A percentile compares a stretch with the other conserved stretches of the same genome.
phyloP scores from a whole-genome alignment of 176 grass and related monocot genomes.

The Zoysia japonica region DNA sequence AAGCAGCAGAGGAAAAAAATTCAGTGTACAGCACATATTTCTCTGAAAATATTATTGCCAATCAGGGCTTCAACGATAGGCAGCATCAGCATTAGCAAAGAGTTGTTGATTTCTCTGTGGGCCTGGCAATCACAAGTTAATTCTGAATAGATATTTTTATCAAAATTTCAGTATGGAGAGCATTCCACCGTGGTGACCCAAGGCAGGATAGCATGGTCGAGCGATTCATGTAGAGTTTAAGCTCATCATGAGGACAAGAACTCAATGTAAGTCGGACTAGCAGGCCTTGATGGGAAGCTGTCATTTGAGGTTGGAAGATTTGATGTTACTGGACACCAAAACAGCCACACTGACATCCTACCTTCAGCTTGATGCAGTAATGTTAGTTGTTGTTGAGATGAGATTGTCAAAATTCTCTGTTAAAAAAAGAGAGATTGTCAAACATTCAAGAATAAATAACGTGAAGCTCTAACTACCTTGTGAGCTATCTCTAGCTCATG shows the following conservation, averaged over 20 bases:
- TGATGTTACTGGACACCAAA: constrained; percentile 36
- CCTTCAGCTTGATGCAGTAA: constrained; percentile 22
- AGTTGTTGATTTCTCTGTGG: constrained; percentile 24
- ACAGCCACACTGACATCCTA: constrained; percentile 16
- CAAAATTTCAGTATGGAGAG: not conserved
- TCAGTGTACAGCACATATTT: constrained; percentile 12
- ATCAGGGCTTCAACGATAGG: constrained; percentile 22
- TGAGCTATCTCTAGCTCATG: not conserved
- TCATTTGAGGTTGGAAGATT: constrained; percentile 11
- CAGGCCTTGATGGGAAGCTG: not conserved
- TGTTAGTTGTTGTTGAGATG: constrained; percentile 7
- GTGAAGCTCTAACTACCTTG: constrained; percentile 12
- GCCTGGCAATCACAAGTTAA: not conserved
- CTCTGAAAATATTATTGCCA: constrained; percentile 7
- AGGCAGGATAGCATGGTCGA: not conserved
- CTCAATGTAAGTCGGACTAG: not conserved
- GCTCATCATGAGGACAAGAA: not conserved
- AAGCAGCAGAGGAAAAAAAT: constrained; percentile 31
- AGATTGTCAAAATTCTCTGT: constrained; percentile 9
- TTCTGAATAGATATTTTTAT: constrained; percentile 11
- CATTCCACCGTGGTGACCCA: not conserved
- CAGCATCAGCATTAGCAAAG: constrained; percentile 6
- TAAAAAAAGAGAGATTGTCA: not conserved
- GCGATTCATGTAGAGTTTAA: constrained; percentile 13
- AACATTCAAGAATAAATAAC: not conserved